These are phyloP conservation scores for Fusarium torreyae DNA, from an alignment of 2,329 filamentous ascomycete genomes.

Conservation along the genomic window DNA sequence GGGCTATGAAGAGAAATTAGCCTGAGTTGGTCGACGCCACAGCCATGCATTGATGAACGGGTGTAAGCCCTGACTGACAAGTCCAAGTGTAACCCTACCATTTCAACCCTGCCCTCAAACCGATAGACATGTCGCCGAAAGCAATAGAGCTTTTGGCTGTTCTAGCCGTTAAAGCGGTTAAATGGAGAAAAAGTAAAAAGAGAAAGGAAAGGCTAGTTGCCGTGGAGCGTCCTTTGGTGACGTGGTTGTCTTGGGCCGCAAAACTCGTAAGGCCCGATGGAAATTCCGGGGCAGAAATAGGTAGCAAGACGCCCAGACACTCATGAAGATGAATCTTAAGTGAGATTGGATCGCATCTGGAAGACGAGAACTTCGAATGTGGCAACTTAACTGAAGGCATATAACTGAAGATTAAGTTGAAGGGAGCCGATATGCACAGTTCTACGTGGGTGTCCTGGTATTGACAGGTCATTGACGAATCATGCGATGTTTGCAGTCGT, in stretches of 20 bases:
- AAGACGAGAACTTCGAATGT: constrained; percentile 15
- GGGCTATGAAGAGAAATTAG: constrained; percentile 17
- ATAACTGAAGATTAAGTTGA: constrained; percentile 13
- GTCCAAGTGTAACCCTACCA: constrained; percentile 13
- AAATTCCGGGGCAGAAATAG: neutral
- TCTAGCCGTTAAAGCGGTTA: neutral
- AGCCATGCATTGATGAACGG: constrained; percentile 23
- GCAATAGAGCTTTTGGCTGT: neutral
- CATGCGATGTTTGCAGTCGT: constrained; percentile 6
- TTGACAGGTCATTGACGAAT: constrained; percentile 9
- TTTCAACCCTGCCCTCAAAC: neutral
- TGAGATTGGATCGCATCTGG: constrained; percentile 2
- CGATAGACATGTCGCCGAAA: neutral
- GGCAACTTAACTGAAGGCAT: constrained; percentile 29
- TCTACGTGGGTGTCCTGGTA: constrained; percentile 6
- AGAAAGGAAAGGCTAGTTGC: neutral
- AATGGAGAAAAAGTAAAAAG: neutral
- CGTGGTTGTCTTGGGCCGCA: neutral
- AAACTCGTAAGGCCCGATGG: neutral
- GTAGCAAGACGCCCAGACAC: neutral
- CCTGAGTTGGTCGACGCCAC: constrained; percentile 29
- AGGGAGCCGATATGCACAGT: neutral
- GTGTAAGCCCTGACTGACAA: constrained; percentile 21
- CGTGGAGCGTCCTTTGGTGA: too few species aligned
- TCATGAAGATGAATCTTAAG: neutral